Evolutionary conservation across 1,284 basidiomycete genomes (phyloP).

Genomic region (Pholiota adiposa): DNA sequence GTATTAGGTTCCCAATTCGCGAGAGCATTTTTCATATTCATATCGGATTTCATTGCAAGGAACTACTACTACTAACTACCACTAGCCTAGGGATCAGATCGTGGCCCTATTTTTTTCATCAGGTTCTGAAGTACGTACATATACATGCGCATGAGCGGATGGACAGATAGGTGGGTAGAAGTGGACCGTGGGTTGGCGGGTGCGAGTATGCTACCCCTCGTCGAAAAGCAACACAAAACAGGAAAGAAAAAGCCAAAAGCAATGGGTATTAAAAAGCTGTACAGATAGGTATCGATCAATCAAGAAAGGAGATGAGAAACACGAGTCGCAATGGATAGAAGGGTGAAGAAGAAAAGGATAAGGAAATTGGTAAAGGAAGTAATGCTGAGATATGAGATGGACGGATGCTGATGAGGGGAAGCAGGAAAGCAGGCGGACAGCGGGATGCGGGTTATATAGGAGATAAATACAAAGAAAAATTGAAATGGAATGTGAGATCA

Average conservation of each 20-base stretch:
- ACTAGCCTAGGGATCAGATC: neutral
- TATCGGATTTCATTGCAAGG: neutral
- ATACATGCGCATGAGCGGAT: neutral
- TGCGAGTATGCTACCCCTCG: neutral
- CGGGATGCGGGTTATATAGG: neutral
- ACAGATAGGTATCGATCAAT: neutral
- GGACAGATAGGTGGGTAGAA: neutral
- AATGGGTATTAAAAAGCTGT: constrained; percentile 4
- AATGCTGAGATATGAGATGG: neutral
- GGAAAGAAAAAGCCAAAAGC: neutral
- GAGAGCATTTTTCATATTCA: neutral
- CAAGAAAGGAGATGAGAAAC: neutral
- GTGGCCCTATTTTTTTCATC: neutral
- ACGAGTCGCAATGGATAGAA: neutral
- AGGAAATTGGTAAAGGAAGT: neutral
- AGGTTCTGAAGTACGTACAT: neutral
- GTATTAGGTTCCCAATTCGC: no score
- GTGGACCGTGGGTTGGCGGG: neutral
- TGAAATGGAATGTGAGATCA: neutral
- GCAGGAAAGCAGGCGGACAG: neutral
- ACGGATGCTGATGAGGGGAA: neutral
- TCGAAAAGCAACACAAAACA: neutral
- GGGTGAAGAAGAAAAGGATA: neutral
- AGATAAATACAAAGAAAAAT: constrained; percentile 2
- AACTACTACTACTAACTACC: neutral